phyloP scores from a whole-genome alignment of 768 basidiomycete species.

The Tulasnella sp. region DNA sequence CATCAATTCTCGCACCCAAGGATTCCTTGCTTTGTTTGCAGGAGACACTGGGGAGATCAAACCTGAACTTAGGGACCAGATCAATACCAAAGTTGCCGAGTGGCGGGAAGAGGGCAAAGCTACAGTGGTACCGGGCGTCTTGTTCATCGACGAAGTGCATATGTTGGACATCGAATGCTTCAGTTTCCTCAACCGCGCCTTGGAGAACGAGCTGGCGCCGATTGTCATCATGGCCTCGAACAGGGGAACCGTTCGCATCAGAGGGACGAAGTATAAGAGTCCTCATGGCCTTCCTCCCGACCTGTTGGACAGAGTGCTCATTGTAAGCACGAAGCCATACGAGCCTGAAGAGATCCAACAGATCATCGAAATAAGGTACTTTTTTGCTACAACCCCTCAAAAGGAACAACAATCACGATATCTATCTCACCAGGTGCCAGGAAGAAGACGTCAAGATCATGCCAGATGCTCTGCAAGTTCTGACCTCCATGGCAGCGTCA shows the following conservation, averaged over 20 bases:
- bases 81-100: constrained; percentile 91
- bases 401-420: background rate
- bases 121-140: constrained; percentile 91
- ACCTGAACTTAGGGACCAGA: constrained; percentile 89
- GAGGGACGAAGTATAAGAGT: constrained; percentile 87
- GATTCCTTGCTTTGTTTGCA: constrained; percentile 87
- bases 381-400: background rate
- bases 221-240: constrained; percentile 98
- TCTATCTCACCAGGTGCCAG: constrained; percentile 46
- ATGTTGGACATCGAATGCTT: constrained; percentile 99
- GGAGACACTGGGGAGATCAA: constrained; percentile 99
- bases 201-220: constrained; percentile 87
- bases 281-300: constrained; percentile 94
- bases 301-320: constrained; percentile 86
- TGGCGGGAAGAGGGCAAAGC: constrained; percentile 99
- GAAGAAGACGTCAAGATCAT: constrained; percentile 90
- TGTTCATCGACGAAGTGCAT: constrained; percentile 98
- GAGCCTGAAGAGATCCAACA: constrained; percentile 69
- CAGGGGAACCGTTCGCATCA: constrained; percentile 84
- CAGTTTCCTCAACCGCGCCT: constrained; percentile 92
- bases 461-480: constrained; percentile 55
- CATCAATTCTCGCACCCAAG: constrained; percentile 97
- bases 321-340: constrained; percentile 89
- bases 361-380: constrained; percentile 84
- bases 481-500: constrained; percentile 77